Evolutionary conservation across 2,329 filamentous ascomycete genomes (phyloP).

Genomic region (Parasarocladium wereldwijsianum): DNA sequence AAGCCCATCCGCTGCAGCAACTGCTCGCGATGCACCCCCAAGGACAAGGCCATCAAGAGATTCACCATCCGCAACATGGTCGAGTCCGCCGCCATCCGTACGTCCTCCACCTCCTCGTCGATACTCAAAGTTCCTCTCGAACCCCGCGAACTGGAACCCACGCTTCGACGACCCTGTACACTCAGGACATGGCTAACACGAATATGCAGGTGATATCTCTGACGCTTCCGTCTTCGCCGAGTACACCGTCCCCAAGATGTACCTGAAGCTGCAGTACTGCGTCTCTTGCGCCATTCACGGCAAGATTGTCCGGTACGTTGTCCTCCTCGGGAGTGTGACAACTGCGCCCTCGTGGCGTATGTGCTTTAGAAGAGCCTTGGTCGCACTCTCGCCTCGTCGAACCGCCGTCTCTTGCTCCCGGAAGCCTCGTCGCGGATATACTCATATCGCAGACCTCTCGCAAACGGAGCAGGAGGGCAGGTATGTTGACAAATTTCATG

Average conservation of each 20-base stretch:
- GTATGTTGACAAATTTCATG: conserved; percentile 12
- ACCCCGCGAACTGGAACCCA: neutral
- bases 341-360: conserved; percentile 33
- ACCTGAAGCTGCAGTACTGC: conserved; percentile 99
- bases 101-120: conserved; percentile 25
- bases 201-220: conserved; percentile 84
- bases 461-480: conserved; percentile 10
- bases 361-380: conserved; percentile 47
- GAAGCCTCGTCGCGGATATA: no score
- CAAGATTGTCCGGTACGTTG: conserved; percentile 99
- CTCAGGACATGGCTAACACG: conserved; percentile 6
- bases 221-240: conserved; percentile 98
- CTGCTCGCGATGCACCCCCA: conserved; percentile 77
- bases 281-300: conserved; percentile 99
- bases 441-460: no score
- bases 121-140: no score
- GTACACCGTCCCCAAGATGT: conserved; percentile 99
- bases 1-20: conserved; percentile 84
- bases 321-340: conserved; percentile 42
- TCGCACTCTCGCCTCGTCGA: no score
- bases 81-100: conserved; percentile 98
- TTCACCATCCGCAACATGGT: conserved; percentile 99
- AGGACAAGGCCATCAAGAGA: conserved; percentile 99
- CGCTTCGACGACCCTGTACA: neutral
- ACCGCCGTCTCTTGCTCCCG: no score